phyloP scores from a whole-genome alignment of 1,284 basidiomycete genomes.

The Hemileia vastatrix region DNA sequence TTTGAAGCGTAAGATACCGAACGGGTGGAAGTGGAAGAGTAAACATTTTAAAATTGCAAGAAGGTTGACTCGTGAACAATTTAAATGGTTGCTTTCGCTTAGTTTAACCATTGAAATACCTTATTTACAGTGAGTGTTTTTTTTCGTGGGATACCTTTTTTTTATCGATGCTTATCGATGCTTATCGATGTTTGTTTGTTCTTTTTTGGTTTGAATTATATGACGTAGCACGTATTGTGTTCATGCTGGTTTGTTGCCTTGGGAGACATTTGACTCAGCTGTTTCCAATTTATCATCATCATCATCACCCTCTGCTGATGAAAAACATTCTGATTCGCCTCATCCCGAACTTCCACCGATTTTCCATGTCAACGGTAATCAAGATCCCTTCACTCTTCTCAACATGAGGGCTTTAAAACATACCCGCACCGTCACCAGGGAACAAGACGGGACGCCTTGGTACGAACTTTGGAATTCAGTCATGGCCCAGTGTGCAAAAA shows the following conservation, averaged over 20 bases:
- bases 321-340: neutral
- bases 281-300: neutral
- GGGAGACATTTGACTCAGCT: neutral
- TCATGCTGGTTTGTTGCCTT: constrained; percentile 21
- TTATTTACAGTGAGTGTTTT: constrained; percentile 3
- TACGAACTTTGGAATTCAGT: constrained; percentile 19
- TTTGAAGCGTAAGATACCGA: constrained; percentile 15
- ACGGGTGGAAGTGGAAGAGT: constrained; percentile 17
- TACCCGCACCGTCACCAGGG: neutral
- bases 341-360: no score
- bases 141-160: neutral
- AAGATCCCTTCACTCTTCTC: constrained; percentile 8
- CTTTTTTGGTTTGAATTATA: neutral
- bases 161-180: neutral
- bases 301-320: neutral
- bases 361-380: no score
- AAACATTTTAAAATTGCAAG: constrained; percentile 22
- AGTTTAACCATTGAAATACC: constrained; percentile 13
- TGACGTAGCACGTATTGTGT: constrained; percentile 13
- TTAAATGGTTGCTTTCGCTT: constrained; percentile 8
- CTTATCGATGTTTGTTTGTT: neutral
- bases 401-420: constrained; percentile 13
- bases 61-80: constrained; percentile 7
- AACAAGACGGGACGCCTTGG: constrained; percentile 12
- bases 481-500: constrained; percentile 4